Base-by-base conservation (phyloP, 345 rosid genomes). In the Viola odorata region DNA sequence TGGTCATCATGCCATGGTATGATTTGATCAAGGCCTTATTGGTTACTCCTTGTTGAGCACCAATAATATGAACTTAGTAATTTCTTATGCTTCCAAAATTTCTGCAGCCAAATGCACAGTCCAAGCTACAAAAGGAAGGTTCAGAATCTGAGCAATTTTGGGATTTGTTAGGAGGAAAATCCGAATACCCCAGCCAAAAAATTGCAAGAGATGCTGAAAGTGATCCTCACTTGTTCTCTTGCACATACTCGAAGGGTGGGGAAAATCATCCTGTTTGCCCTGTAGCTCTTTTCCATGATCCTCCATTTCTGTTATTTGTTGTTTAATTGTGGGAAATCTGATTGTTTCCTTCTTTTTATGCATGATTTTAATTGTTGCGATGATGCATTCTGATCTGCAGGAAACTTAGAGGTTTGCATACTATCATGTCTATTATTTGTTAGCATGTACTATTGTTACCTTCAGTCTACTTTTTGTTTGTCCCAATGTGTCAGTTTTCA, bases 181-280 rank as follows among this genome's bases (percentile, higher is more conserved):
- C 81, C 54, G 99, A 95, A 77, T 82, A 88, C 63, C 75, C 90
- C 0, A 84, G 83, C 71, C 88, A 85, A 72, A 91, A 85, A 80
- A 78, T 87, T 50, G 82, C 64, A 42, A 85, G 70, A 67, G 85
- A 78, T 51, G 80, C 87, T 73, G 99, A 95, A 76, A 83, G 81
- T 61, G 99, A 95, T 81, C 83, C 96, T 73, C 99, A 85, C 69
- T 85, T 95, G 52, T 95, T 91, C 77, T 82, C 95, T 69, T 95
- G 99, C 77, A 73, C 76, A 11, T 88, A 78, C 70, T 70, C 82
- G 45, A 85, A 82, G 66, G 99, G 99, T 88, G 79, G 44, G 48
- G 32, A 57, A 45, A 38, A 44, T 49, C 57, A 12, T 11, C 36
- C 42, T 14, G 68, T 53, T n/a, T n/a, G n/a, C n/a, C n/a, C n/a